Evolutionary conservation across 306 rosid genomes (phyloP), one percentile per base, ranked within the genome.

Genomic region (Phaseolus lunatus): DNA sequence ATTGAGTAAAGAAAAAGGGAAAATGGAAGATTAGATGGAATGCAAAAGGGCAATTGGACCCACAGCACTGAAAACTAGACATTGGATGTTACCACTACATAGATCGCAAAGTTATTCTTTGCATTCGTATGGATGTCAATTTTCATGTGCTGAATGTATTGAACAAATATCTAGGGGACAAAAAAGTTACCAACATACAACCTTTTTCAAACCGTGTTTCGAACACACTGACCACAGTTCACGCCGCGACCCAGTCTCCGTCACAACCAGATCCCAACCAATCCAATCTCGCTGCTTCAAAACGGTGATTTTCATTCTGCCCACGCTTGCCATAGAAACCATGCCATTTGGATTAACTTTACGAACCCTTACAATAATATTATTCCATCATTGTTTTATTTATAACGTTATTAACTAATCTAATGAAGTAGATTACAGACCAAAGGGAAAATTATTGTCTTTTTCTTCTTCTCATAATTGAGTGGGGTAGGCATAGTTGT

Each of bases 181-280:
- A 33, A 70, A 78, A 48, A 14, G 44, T 23, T 15, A 53, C 29
- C 3, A 41, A 12, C 22, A 10, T 0, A 53, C 7, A 37, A 64
- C 18, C 41, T 49, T 64, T 45, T 77, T 6, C 16, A n/a, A 37
- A 66, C 23, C 13, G n/a, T 66, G 62, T 15, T 70, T 29, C 2
- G 12, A 20, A 44, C 23, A 63, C n/a, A 11, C 22, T 24, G 50
- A 41, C 72, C 72, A 43, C 20, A 27, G 7, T 47, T 58, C 29
- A 48, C 33, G 56, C 56, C 9, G 26, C 35, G 2, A 44, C 57
- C 10, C 20, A 18, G 43, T 68, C 81, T 65, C 67, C 67, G 52
- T 70, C 80, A 45, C 31, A 44, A 68, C 70, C 35, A 7, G 12
- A n/a, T 80, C 75, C 24, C 23, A 72, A 52, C 67, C 33, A 18